These are phyloP conservation scores for Zostera marina DNA, from an alignment of 116 monocot genomes.

Conservation along the genomic window DNA sequence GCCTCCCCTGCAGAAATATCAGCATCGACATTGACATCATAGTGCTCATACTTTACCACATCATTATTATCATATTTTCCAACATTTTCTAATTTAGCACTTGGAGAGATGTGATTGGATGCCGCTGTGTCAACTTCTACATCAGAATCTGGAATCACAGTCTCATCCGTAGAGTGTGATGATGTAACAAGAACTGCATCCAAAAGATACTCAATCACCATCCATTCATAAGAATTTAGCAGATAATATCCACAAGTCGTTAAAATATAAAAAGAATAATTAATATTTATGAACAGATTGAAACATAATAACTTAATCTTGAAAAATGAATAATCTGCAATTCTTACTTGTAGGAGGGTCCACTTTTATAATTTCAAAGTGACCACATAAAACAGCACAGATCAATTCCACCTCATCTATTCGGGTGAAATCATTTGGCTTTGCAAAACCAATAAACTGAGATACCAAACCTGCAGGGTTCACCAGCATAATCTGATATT, in stretches of 20 bases:
- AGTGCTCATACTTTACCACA: neutral
- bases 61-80: constrained; percentile 12
- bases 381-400: constrained; percentile 57
- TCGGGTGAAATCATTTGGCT: constrained; percentile 34
- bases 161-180: constrained; percentile 85
- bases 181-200: constrained; percentile 56
- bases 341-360: constrained; percentile 51
- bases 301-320: neutral
- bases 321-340: constrained; percentile 6
- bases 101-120: constrained; percentile 15
- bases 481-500: constrained; percentile 31
- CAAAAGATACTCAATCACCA: neutral
- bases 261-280: neutral
- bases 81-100: constrained; percentile 12
- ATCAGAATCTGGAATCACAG: constrained; percentile 86
- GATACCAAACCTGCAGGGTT: constrained; percentile 26
- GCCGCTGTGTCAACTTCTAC: constrained; percentile 62
- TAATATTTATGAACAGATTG: neutral
- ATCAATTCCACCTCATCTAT: constrained; percentile 46
- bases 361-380: constrained; percentile 37
- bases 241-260: neutral
- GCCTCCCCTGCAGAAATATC: neutral
- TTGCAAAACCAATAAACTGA: constrained; percentile 20
- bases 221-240: neutral
- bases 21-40: neutral